Evolutionary conservation across 441 rosid genomes (phyloP), one percentile per base, ranked within the genome.

Genomic region (Lepidium campestre): DNA sequence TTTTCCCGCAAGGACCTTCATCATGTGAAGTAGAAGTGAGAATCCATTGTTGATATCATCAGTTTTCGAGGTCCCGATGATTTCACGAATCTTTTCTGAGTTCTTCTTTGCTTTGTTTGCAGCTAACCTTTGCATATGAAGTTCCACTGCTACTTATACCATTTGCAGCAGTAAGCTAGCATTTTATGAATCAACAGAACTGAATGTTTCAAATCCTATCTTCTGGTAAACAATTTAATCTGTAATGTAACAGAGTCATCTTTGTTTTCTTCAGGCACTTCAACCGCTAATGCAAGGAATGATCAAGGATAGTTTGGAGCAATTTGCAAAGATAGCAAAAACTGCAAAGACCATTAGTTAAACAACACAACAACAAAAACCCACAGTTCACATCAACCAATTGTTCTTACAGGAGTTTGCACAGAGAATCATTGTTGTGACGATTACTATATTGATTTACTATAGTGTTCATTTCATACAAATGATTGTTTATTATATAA

Each of bases 81-180:
- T 25, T 46, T 34, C 13, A 61, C 14, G 8, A 66, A 9, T 73
- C 49, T 25, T 57, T 23, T 50, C 39, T 67, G 34, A 27, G 29
- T n/a, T 68, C 29, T 35, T 20, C 53, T 46, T 56, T 71, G 20
- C 54, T 65, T 53, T 22, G 54, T 42, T 82, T 67, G 70, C 93
- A 93, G 99, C 83, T 93, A 57, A 91, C 93, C 9, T 85, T 91
- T 74, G 89, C 99, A 15, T 93, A 91, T 29, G 97, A 93, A 73
- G 95, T 91, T 74, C 99, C 99, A 13, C 81, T 75, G 65, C 81
- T 93, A 58, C 77, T 93, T 76, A 42, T 22, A 46, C 97, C 96
- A 7, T 85, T 93, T 37, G 93, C 97, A 77, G 46, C 96, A 7
- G 96, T 90, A 81, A 57, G 62, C 34, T 3, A 86, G 86, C 64